Base-by-base conservation (phyloP, 306 rosid genomes). In the Medicago ruthenica region DNA sequence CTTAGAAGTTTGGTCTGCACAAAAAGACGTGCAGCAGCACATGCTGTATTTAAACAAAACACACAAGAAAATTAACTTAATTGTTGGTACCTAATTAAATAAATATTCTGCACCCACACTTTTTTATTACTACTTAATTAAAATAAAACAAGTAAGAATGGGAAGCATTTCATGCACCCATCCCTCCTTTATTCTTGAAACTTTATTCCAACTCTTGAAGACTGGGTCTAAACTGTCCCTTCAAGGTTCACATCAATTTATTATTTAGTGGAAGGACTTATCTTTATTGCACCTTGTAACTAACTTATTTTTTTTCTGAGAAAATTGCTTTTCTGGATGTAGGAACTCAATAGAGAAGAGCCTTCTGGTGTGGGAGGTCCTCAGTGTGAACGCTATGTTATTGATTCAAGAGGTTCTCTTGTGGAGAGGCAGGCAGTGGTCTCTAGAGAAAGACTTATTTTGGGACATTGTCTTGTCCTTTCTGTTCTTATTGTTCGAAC, bases 331-430 rank as follows among this genome's bases (percentile, higher is more conserved):
- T 65, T 83, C 37, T 83, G 63, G 9, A 63, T 86, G 54, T 76
- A 95, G 97, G 98, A 95, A 71, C 97, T 95, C 68, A 95, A 89
- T 84, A 86, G 97, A 79, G 95, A 90, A 86, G 98, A 95, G 75
- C 96, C 97, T 53, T 91, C 93, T 83, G 97, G 98, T 71, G 80
- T 87, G 85, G 98, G 98, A 74, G 98, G 95, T 77, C 96, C 95
- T 72, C 87, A 88, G 53, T 87, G 92, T 80, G 98, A 95, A 86
- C 89, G 60, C 64, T 86, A 85, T 71, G 79, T 95, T 84, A 87
- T 95, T 71, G 98, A 95, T 85, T 92, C 97, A 80, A 92, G 93
- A 87, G 97, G 98, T 71, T 93, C 97, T 74, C 96, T 90, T 70
- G 98, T 95, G 84, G 97, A 90, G 84, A 85, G 98, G 80, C 92